These are phyloP conservation scores for Pythium oligandrum DNA, from an alignment of 352 stramenopile species.

Conservation along the genomic window DNA sequence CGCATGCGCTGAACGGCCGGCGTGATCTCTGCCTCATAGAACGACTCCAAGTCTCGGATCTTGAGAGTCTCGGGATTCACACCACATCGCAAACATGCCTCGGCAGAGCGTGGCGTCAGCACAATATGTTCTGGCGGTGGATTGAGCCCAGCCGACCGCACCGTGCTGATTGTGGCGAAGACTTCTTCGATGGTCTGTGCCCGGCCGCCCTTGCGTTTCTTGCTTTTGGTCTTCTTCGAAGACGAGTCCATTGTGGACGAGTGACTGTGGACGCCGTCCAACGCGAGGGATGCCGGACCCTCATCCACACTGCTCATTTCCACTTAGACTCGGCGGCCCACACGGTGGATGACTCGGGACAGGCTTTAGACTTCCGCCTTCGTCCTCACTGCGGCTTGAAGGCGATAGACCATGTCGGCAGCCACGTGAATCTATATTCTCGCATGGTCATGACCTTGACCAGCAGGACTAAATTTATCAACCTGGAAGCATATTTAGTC, in stretches of 20 bases:
- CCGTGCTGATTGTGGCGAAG: conserved; percentile 69
- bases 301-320: no score
- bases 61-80: conserved; percentile 91
- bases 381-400: no score
- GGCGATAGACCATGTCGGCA: no score
- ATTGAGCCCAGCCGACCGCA: conserved; percentile 65
- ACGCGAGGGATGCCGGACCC: conserved; percentile 2
- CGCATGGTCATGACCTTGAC: no score
- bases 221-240: conserved; percentile 3
- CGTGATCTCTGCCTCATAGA: conserved; percentile 80
- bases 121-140: conserved; percentile 70
- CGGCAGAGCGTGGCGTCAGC: conserved; percentile 84
- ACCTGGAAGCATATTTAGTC: no score
- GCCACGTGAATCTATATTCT: no score
- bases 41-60: conserved; percentile 90
- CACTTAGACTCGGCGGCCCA: no score
- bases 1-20: conserved; percentile 88
- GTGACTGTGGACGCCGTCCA: conserved; percentile 5
- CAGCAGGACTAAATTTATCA: no score
- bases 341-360: no score
- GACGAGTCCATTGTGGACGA: not conserved
- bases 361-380: no score
- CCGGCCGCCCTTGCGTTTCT: conserved; percentile 47
- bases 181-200: conserved; percentile 74
- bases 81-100: conserved; percentile 87